A percentile compares a stretch with the other conserved stretches of the same genome.
phyloP scores from a whole-genome alignment of 2,329 filamentous ascomycete species.

The Epichloe hybrida region DNA sequence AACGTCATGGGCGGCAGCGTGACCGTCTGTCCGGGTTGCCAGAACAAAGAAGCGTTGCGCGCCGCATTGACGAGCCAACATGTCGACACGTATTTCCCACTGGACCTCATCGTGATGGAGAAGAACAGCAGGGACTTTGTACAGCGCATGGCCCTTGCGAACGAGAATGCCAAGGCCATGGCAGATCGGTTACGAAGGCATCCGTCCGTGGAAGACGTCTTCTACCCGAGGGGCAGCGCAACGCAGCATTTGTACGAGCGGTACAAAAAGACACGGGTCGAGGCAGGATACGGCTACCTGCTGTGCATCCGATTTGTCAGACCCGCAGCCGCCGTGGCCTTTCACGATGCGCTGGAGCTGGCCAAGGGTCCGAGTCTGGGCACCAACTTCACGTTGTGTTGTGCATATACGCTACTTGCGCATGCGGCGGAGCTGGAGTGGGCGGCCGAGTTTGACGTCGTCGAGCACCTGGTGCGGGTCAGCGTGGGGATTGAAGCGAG shows the following conservation, averaged over 20 bases:
- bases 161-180: conserved; percentile 13
- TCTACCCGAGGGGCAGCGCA: conserved; percentile 27
- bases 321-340: conserved; percentile 22
- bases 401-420: conserved; percentile 25
- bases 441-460: conserved; percentile 24
- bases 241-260: conserved; percentile 21
- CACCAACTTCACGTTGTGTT: conserved; percentile 32
- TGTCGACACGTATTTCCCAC: conserved; percentile 12
- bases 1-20: conserved; percentile 38
- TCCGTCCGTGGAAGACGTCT: conserved; percentile 16
- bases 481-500: conserved; percentile 29
- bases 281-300: conserved; percentile 37
- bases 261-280: conserved; percentile 12
- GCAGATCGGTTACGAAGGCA: conserved; percentile 15
- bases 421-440: conserved; percentile 25
- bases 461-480: conserved; percentile 28
- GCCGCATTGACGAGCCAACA: conserved; percentile 9
- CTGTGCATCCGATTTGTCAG: conserved; percentile 34
- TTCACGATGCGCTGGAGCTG: conserved; percentile 34
- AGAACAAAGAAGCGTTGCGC: conserved; percentile 19
- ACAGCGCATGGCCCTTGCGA: conserved; percentile 16
- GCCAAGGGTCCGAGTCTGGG: conserved; percentile 38
- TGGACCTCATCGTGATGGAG: conserved; percentile 19
- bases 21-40: conserved; percentile 29
- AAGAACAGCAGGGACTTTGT: conserved; percentile 26